Evolutionary conservation across 1,284 basidiomycete genomes (phyloP).

Genomic region (Ceratobasidium sp.): DNA sequence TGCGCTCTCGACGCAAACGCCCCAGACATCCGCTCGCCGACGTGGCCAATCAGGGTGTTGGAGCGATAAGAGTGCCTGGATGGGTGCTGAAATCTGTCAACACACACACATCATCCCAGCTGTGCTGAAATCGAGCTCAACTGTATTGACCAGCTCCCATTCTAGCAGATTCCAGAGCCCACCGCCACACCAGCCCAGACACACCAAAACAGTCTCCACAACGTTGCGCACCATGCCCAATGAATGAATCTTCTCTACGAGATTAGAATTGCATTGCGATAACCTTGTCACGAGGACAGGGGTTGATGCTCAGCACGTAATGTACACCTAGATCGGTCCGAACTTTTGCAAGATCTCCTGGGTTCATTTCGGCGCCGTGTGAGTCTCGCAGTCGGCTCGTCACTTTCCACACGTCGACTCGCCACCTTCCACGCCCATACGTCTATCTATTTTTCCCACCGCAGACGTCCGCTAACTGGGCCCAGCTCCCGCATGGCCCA

Average conservation of each 20-base stretch:
- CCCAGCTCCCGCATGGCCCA: constrained; percentile 19
- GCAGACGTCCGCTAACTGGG: too few species aligned
- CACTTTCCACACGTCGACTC: neutral
- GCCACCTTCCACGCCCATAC: too few species aligned
- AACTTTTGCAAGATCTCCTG: neutral
- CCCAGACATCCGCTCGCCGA: neutral
- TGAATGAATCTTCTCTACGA: neutral
- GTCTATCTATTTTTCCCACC: too few species aligned
- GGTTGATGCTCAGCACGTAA: too few species aligned
- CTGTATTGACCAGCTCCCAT: too few species aligned
- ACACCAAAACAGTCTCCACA: too few species aligned
- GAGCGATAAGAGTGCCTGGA: neutral
- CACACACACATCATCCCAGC: too few species aligned
- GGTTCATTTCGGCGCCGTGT: neutral
- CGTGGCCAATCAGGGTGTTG: too few species aligned
- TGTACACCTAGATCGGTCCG: neutral
- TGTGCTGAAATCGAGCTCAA: too few species aligned
- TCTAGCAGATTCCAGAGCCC: too few species aligned
- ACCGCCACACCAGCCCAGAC: too few species aligned
- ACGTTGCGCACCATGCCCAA: neutral
- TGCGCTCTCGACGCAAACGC: neutral
- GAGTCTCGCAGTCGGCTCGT: neutral
- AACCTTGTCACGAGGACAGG: neutral
- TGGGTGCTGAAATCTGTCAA: too few species aligned
- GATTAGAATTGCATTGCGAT: neutral